These are phyloP conservation scores for Pleurotus cornucopiae DNA, from an alignment of 768 basidiomycete genomes.

Conservation along the genomic window DNA sequence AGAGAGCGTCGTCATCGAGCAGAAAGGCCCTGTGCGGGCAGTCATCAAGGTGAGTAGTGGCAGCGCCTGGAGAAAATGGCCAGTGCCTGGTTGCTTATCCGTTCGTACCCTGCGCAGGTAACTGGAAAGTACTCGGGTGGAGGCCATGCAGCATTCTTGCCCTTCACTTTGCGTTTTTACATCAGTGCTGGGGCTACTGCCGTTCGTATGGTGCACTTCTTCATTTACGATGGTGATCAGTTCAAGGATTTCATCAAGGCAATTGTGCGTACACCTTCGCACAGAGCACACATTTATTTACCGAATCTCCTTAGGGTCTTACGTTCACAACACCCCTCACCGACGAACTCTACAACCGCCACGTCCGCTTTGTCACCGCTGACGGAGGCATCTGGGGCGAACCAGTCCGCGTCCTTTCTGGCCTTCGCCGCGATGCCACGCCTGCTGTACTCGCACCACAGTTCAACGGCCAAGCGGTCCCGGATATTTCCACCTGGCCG, in stretches of 20 bases:
- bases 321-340: conserved; percentile 28
- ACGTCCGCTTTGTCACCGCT: conserved; percentile 28
- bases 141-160: conserved; percentile 28
- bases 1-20: conserved; percentile 27
- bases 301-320: conserved; percentile 20
- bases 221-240: conserved; percentile 34
- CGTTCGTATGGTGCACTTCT: conserved; percentile 31
- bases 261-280: conserved; percentile 15
- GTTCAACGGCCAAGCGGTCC: conserved; percentile 28
- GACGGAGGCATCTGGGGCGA: conserved; percentile 34
- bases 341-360: conserved; percentile 30
- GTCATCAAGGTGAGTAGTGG: conserved; percentile 26
- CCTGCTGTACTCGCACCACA: conserved; percentile 31
- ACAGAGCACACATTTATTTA: neutral
- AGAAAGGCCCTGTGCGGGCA: conserved; percentile 30
- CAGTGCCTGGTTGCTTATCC: neutral
- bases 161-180: conserved; percentile 32
- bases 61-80: neutral
- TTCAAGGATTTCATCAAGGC: conserved; percentile 34
- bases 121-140: conserved; percentile 31
- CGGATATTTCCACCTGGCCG: conserved; percentile 31
- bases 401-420: conserved; percentile 30
- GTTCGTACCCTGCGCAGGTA: conserved; percentile 15
- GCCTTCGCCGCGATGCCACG: conserved; percentile 32
- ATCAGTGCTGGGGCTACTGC: conserved; percentile 28